Conservation (phyloP, 441 rosid species). For the Aquilaria agallochum region DNA sequence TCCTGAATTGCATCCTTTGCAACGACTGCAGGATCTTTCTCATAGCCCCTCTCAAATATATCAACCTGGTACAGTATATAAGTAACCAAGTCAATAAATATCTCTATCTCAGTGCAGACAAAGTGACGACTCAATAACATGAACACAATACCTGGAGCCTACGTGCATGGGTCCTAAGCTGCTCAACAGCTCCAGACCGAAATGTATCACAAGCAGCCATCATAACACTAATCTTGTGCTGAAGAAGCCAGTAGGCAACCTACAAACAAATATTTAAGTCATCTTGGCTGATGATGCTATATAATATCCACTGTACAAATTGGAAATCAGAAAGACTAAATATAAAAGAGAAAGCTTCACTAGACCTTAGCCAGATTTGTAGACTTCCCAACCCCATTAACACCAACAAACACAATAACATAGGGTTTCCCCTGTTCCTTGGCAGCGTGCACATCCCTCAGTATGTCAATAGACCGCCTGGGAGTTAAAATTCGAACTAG, state of each 20-base stretch:
- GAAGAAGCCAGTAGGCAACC: conserved; percentile 98
- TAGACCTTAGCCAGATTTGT: conserved; percentile 90
- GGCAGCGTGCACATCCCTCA: conserved; percentile 90
- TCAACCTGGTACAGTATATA: conserved; percentile 52
- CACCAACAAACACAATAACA: conserved; percentile 95
- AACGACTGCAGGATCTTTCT: conserved; percentile 96
- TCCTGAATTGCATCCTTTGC: conserved; percentile 98
- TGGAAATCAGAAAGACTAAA: too few species aligned
- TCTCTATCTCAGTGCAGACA: neutral
- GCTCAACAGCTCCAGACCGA: conserved; percentile 98
- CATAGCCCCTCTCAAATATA: conserved; percentile 97
- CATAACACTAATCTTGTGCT: conserved; percentile 89
- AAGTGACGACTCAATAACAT: neutral
- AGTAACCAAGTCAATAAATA: neutral
- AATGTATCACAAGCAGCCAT: conserved; percentile 99
- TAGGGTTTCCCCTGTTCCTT: conserved; percentile 90
- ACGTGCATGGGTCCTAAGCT: conserved; percentile 92
- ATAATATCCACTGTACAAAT: neutral
- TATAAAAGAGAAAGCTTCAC: conserved; percentile 5
- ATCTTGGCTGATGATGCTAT: conserved; percentile 5
- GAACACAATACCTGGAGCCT: conserved; percentile 74
- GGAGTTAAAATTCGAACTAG: conserved; percentile 96
- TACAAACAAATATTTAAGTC: conserved; percentile 22
- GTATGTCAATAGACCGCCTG: conserved; percentile 87
- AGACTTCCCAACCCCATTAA: conserved; percentile 98